Base-by-base conservation (phyloP, 148 eudicot species). In the Vaccinium macrocarpon region DNA sequence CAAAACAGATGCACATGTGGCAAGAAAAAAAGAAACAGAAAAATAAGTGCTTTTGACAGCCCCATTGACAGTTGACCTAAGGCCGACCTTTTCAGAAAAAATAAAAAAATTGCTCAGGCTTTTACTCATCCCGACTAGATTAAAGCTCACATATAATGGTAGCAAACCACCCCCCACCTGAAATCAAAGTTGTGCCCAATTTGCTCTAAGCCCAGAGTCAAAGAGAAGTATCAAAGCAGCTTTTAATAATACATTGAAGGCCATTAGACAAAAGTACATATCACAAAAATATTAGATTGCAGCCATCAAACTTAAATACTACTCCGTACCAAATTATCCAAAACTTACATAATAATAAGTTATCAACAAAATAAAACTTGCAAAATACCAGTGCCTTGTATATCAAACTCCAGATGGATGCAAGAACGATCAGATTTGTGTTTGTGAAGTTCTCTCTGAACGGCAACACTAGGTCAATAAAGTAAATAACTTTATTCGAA, bases 361-460 rank as follows among this genome's bases (percentile, higher is more conserved):
- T 12, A 27, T 27, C 73, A 12, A 68, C 7, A n/a, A n/a, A 0
- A 62, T 8, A n/a, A 12, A 27, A 68, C 73, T 68, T 68, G 27
- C 73, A 7, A 83, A 14, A 95, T 74, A 61, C 93, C 92, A 74
- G 94, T 93, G 76, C 92, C 91, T 38, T 93, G 87, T 42, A 92
- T 84, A 80, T 95, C 94, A 79, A 93, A 94, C 86, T 95, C 98
- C 95, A 95, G 87, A 89, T 95, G 98, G 80, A 89, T 94, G 89
- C 98, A 95, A 82, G 98, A 95, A 70, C 98, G 98, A 71, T 95
- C 95, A 81, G 98, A 95, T 78, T 90, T 93, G 27, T 92, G 89
- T 86, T 84, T 92, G 85, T 95, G 98, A 82, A 95, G 98, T 91
- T 95, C 98, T 85, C 84, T 91, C 84, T 86, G 87, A 76, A 92